Evolutionary conservation across 108 stramenopile species (phyloP).

Genomic region (Fragilariopsis cylindrus): DNA sequence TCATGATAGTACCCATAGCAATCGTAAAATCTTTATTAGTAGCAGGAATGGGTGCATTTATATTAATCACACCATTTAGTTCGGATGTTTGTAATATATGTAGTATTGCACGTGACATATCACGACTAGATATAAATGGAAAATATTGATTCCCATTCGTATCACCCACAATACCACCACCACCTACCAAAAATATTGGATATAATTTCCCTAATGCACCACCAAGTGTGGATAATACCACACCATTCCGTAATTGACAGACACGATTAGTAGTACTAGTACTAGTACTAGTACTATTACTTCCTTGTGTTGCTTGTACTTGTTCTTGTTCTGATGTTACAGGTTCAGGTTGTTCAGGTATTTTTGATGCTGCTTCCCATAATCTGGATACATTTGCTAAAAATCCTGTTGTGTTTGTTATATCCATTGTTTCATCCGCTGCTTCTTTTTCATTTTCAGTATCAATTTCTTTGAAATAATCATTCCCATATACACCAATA

Average conservation of each 20-base stretch:
- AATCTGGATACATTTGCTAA: conserved; percentile 47
- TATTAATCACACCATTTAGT: conserved; percentile 59
- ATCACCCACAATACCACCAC: conserved; percentile 61
- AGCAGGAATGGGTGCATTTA: conserved; percentile 53
- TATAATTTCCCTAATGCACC: conserved; percentile 65
- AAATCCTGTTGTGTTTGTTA: conserved; percentile 41
- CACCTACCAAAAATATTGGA: conserved; percentile 60
- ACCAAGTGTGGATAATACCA: conserved; percentile 57
- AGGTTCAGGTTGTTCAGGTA: too few species aligned
- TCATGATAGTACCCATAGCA: conserved; percentile 58
- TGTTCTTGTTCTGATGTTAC: too few species aligned
- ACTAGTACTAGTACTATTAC: neutral
- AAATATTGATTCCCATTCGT: conserved; percentile 60
- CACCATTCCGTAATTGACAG: conserved; percentile 61
- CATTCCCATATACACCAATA: conserved; percentile 54
- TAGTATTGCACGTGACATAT: conserved; percentile 57
- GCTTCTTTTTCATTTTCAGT: conserved; percentile 12
- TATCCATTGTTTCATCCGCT: conserved; percentile 45
- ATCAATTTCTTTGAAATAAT: conserved; percentile 43
- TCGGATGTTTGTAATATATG: conserved; percentile 35
- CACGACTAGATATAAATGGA: conserved; percentile 48
- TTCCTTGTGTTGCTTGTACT: neutral
- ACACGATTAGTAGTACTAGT: conserved; percentile 35
- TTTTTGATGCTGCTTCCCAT: conserved; percentile 46
- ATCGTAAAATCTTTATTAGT: conserved; percentile 70